Conservation (phyloP, 2,329 filamentous ascomycete genomes). For the Diaporthe australafricana region DNA sequence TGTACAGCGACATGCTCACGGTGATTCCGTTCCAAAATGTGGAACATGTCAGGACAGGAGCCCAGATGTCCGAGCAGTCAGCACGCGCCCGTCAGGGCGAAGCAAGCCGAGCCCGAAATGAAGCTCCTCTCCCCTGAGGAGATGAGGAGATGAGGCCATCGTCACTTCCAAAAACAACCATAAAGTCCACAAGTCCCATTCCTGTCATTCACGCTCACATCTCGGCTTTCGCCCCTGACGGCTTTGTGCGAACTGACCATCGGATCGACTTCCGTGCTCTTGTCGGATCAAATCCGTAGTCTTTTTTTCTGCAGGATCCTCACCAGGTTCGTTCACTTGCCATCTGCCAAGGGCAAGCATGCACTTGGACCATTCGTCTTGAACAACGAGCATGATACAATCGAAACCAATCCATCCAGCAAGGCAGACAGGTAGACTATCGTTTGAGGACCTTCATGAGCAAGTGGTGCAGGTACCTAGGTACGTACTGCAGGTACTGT, state of each 20-base stretch:
- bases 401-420: background rate
- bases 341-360: no score
- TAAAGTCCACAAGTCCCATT: slow-evolving; percentile 6
- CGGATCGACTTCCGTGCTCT: no score
- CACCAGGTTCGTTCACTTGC: no score
- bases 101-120: slow-evolving; percentile 22
- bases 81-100: background rate
- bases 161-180: slow-evolving; percentile 26
- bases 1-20: background rate
- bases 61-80: background rate
- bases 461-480: background rate
- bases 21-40: slow-evolving; percentile 6
- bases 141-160: slow-evolving; percentile 30
- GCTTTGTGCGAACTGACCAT: slow-evolving; percentile 3
- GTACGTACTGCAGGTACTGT: slow-evolving; percentile 15
- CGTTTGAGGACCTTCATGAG: slow-evolving; percentile 9
- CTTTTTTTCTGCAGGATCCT: no score
- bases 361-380: background rate
- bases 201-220: background rate
- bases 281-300: no score
- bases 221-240: slow-evolving; percentile 19
- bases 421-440: slow-evolving; percentile 1
- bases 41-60: background rate
- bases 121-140: slow-evolving; percentile 13
- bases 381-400: background rate